Conservation (phyloP, 176 grass and related monocot genomes). For the Aegilops bicornis region DNA sequence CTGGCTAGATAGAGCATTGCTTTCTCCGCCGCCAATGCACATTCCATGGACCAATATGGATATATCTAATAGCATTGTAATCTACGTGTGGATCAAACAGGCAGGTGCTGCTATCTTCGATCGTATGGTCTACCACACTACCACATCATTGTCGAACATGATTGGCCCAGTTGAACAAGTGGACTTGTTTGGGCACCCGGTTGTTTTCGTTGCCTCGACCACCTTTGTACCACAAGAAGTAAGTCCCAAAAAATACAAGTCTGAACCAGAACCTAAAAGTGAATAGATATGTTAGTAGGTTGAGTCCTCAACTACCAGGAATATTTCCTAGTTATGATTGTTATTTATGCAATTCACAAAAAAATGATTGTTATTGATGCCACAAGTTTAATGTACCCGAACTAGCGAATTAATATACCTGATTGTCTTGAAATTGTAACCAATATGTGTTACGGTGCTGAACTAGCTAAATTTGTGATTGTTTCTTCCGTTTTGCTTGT, state of each 20-base stretch:
- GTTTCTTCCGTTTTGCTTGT: background rate
- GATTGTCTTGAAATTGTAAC: background rate
- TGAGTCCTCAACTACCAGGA: background rate
- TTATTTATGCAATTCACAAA: no score
- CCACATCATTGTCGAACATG: constrained; percentile 69
- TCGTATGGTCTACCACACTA: constrained; percentile 61
- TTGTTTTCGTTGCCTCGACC: constrained; percentile 72
- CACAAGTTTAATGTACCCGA: no score
- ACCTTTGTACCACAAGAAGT: constrained; percentile 66
- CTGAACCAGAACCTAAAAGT: background rate
- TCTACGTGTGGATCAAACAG: constrained; percentile 30
- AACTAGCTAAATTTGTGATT: background rate
- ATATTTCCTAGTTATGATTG: background rate
- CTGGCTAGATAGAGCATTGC: no score
- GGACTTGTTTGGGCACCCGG: constrained; percentile 59
- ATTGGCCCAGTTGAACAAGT: constrained; percentile 68
- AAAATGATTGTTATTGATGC: no score
- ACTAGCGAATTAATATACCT: no score
- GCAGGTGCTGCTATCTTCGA: constrained; percentile 37
- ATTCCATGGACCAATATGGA: no score
- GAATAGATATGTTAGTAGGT: no score
- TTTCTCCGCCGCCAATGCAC: no score
- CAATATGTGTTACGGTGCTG: background rate
- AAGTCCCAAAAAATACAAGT: constrained; percentile 30
- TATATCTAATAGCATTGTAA: background rate